These are phyloP conservation scores for Petrea volubilis DNA, from an alignment of 257 asterid species.

Conservation along the genomic window DNA sequence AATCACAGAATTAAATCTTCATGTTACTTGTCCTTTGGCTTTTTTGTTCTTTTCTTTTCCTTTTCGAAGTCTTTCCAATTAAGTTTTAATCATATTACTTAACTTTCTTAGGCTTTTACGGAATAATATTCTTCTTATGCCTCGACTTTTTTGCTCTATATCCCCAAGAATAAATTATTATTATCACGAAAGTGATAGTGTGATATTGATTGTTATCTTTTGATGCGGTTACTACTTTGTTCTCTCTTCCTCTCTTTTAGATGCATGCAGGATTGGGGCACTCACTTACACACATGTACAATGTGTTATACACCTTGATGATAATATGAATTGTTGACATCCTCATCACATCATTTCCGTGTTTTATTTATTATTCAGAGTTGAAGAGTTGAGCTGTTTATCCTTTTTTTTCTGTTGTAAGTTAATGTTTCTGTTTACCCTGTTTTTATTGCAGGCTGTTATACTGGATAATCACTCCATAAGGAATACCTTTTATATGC, in stretches of 20 bases:
- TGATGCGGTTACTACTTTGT: no score
- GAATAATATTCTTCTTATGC: neutral
- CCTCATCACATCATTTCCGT: neutral
- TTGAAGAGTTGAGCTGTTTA: no score
- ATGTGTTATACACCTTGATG: neutral
- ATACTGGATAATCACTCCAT: neutral
- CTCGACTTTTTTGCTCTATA: neutral
- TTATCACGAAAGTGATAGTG: neutral
- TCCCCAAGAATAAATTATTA: neutral
- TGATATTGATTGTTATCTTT: no score
- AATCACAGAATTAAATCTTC: neutral
- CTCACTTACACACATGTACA: neutral
- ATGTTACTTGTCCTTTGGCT: neutral
- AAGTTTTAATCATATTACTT: neutral
- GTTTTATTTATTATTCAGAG: no score
- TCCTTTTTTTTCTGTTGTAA: neutral
- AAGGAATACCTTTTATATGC: neutral
- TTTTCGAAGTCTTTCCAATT: no score
- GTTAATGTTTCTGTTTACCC: neutral
- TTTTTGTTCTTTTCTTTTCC: neutral
- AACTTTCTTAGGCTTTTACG: neutral
- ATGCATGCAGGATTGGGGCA: neutral
- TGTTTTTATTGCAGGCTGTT: conserved; percentile 21
- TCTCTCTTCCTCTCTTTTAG: neutral
- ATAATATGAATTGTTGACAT: neutral